Base-by-base conservation (phyloP, 2,329 filamentous ascomycete species). In the Zymoseptoria crescenta region DNA sequence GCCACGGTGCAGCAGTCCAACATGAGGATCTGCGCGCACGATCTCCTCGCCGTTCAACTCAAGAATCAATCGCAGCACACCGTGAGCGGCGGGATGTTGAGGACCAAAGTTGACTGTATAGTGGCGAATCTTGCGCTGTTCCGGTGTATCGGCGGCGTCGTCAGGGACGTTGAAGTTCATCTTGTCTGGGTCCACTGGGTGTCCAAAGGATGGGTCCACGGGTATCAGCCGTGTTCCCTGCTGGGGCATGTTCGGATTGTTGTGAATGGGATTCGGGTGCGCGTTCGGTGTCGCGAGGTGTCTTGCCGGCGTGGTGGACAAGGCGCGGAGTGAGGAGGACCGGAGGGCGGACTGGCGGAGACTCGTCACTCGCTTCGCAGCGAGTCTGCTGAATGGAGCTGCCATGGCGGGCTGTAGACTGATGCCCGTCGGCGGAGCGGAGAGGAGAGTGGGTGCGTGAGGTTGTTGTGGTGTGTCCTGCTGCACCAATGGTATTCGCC, bases 21-120 rank as follows among this genome's bases (percentile, higher is more conserved):
- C 93, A 78, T 99, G 94, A 52, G 94, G 94, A 77, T 99, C 94
- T 66, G 92, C 89, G 74, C 94, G 89, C 71, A 99, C 82, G 73
- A 99, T 97, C 79, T 96, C 91, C 80, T 99, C 94, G 74, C 94
- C 94, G 77, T 91, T 96, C 74, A 99, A 84, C 77, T 99, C 94
- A 70, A 99, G 84, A 81, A 99, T 99, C 78, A 99, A 79, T 57
- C 94, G 91, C 78, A 99, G 79, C 85, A 99, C 94, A 72, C 94
- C 94, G 84, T 99, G 94, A 70, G 94, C 95, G 66, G 94, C 94
- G 48, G 94, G 94, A 81, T 99, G 94, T 82, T 99, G 94, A 65
- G 94, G 94, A 58, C 94, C 94, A 72, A 99, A 99, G 82, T 99
- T 99, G 81, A 99, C 93, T 6, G 94, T 99, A 80, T 99, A 99